A percentile compares a stretch with the other conserved stretches of the same genome.
These are phyloP conservation scores for Phytophthora ohioensis DNA, from an alignment of 352 stramenopile genomes.

Conservation along the genomic window DNA sequence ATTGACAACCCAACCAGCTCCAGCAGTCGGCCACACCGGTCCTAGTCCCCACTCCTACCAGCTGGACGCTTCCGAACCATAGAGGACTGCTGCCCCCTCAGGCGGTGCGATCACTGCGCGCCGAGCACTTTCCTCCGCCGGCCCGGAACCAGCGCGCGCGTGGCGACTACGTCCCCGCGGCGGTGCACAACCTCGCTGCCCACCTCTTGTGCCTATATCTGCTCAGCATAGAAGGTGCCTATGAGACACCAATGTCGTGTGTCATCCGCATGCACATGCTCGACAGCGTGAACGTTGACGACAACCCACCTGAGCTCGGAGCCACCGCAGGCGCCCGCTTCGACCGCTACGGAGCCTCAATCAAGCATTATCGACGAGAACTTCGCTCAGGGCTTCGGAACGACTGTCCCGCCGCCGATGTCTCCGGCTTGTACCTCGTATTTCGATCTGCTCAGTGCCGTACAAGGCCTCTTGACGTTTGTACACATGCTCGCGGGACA, in stretches of 20 bases:
- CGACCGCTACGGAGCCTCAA: too few relatives aligned
- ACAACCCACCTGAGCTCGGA: too few relatives aligned
- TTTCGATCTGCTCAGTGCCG: neutral
- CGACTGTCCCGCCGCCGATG: neutral
- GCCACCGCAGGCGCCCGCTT: too few relatives aligned
- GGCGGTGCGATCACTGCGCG: too few relatives aligned
- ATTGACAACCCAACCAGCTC: too few relatives aligned
- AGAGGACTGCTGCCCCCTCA: too few relatives aligned
- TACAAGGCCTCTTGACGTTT: neutral
- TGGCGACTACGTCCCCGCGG: neutral
- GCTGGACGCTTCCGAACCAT: too few relatives aligned
- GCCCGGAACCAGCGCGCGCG: neutral
- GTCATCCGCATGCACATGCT: neutral
- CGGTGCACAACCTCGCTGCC: neutral
- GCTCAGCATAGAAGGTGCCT: neutral
- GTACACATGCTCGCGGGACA: conserved; percentile 1
- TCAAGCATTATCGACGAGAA: neutral
- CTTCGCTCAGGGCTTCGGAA: neutral
- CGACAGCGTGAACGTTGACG: neutral
- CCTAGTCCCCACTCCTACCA: too few relatives aligned
- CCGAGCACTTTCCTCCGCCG: too few relatives aligned
- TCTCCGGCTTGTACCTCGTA: neutral
- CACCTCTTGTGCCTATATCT: neutral
- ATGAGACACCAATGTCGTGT: neutral
- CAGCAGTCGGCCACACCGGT: too few relatives aligned